These are phyloP conservation scores for Fusarium torreyae DNA, from an alignment of 2,329 filamentous ascomycete species.

Conservation along the genomic window DNA sequence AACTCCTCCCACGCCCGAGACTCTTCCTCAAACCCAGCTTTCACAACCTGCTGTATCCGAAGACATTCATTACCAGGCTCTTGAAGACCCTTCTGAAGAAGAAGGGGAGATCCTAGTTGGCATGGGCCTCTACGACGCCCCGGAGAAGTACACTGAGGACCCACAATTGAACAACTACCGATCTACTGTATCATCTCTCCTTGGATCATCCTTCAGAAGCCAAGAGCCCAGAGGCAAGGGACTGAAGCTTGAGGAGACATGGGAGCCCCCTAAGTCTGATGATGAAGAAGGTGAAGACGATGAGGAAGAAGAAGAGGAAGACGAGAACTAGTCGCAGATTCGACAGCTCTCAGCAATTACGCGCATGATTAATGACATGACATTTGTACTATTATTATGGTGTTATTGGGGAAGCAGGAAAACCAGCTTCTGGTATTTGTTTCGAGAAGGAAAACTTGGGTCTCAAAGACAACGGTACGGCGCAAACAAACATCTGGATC, in stretches of 20 bases:
- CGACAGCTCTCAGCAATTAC: conserved; percentile 5
- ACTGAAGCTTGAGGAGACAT: conserved; percentile 85
- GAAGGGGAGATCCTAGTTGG: conserved; percentile 83
- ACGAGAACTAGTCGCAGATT: conserved; percentile 48
- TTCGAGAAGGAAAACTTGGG: conserved; percentile 14
- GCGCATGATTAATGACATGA: conserved; percentile 41
- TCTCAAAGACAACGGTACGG: conserved; percentile 24
- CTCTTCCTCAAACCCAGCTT: conserved; percentile 68
- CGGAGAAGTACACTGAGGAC: conserved; percentile 69
- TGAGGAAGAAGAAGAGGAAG: conserved; percentile 59
- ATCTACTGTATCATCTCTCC: conserved; percentile 68
- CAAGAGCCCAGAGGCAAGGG: conserved; percentile 75
- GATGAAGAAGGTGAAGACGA: conserved; percentile 69
- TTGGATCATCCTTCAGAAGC: conserved; percentile 64
- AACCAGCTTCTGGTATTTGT: conserved; percentile 8
- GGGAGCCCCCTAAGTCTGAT: conserved; percentile 77
- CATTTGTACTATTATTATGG: conserved; percentile 39
- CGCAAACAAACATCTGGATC: conserved; percentile 23
- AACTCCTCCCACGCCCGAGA: conserved; percentile 72
- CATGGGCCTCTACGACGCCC: conserved; percentile 84
- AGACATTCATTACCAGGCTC: conserved; percentile 65
- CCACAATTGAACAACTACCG: conserved; percentile 68
- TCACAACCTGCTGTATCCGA: conserved; percentile 64
- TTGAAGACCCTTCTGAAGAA: conserved; percentile 66
- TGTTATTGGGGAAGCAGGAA: conserved; percentile 19